Conservation (phyloP, 1,139 yeast genomes). For the Hemisphaericaspora xylanilytica region DNA sequence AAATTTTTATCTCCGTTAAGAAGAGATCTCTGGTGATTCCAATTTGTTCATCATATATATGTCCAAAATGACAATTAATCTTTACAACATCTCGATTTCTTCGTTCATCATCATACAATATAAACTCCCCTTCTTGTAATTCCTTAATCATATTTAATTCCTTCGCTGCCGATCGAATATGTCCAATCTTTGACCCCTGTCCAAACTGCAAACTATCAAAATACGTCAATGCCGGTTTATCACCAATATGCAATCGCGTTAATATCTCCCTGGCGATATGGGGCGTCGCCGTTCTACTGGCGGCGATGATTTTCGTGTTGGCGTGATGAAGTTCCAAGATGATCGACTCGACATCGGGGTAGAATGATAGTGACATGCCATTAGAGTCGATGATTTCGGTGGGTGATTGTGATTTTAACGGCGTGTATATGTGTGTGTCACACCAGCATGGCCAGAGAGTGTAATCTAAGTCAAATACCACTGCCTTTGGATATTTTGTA, state of each 20-base stretch:
- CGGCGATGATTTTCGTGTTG: slow-evolving; percentile 53
- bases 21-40: slow-evolving; percentile 55
- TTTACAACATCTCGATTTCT: slow-evolving; percentile 64
- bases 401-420: slow-evolving; percentile 23
- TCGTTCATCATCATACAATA: slow-evolving; percentile 67
- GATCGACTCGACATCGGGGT: slow-evolving; percentile 59
- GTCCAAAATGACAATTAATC: slow-evolving; percentile 60
- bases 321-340: slow-evolving; percentile 41
- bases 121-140: slow-evolving; percentile 49
- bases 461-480: slow-evolving; percentile 74
- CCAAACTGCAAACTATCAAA: slow-evolving; percentile 67
- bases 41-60: slow-evolving; percentile 39
- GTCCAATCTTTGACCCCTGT: slow-evolving; percentile 58
- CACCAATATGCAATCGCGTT: slow-evolving; percentile 46
- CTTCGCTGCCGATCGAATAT: slow-evolving; percentile 49
- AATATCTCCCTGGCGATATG: slow-evolving; percentile 58
- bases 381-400: slow-evolving; percentile 38
- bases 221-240: slow-evolving; percentile 43
- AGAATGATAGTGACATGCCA: slow-evolving; percentile 52
- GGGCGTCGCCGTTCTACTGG: slow-evolving; percentile 69
- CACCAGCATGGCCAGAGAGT: slow-evolving; percentile 75
- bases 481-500: slow-evolving; percentile 49
- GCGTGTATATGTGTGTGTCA: slow-evolving; percentile 66
- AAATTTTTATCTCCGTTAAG: slow-evolving; percentile 39
- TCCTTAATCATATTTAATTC: slow-evolving; percentile 38